phyloP scores from a whole-genome alignment of 805 yeast species.

The Hanseniaspora taiwanica region DNA sequence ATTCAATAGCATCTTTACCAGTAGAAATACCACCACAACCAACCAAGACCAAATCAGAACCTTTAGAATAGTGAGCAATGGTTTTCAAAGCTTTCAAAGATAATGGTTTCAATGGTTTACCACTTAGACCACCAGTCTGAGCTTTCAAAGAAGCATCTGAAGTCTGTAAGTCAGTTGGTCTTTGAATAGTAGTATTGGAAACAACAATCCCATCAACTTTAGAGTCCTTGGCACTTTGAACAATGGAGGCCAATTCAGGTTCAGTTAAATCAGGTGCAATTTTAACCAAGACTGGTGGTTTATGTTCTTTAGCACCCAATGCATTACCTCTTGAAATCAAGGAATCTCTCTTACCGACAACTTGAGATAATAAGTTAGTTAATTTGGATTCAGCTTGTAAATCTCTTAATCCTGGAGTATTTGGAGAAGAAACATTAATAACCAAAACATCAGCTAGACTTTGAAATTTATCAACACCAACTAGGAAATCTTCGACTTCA shows the following conservation, averaged over 20 bases:
- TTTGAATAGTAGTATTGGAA: conserved; percentile 80
- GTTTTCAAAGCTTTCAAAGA: conserved; percentile 57
- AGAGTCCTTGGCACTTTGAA: conserved; percentile 61
- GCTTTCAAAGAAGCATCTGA: conserved; percentile 27
- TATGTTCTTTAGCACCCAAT: conserved; percentile 16
- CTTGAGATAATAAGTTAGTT: conserved; percentile 49
- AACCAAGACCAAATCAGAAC: conserved; percentile 56
- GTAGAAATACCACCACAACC: conserved; percentile 93
- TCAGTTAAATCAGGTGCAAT: conserved; percentile 88
- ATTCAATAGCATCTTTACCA: conserved; percentile 83
- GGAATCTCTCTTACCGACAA: conserved; percentile 57
- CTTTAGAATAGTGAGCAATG: conserved; percentile 67
- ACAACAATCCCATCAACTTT: conserved; percentile 84
- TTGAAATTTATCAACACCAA: conserved; percentile 74
- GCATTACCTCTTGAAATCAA: conserved; percentile 27
- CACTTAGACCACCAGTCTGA: conserved; percentile 83
- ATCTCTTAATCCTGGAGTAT: conserved; percentile 88
- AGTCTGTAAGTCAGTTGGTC: conserved; percentile 55
- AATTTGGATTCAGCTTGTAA: conserved; percentile 69
- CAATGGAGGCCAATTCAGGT: conserved; percentile 69
- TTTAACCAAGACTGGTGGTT: conserved; percentile 78
- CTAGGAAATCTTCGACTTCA: conserved; percentile 72
- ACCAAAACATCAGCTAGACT: conserved; percentile 80
- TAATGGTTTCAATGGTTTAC: conserved; percentile 77
- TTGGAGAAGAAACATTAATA: conserved; percentile 87